Evolutionary conservation across 345 rosid genomes (phyloP).

Genomic region (Mangifera indica): DNA sequence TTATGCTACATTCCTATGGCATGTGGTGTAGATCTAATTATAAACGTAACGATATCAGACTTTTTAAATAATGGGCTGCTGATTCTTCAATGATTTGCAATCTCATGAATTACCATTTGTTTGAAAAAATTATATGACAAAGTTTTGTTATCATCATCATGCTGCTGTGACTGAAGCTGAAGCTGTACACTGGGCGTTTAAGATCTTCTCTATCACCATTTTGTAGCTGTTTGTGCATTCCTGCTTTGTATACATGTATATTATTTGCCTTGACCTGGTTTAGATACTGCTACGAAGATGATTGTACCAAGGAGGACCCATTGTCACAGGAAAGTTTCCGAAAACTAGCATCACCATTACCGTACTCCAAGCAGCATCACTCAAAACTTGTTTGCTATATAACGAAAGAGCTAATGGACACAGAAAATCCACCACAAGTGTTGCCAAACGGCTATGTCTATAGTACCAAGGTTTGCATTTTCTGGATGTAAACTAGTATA

Average conservation of each 20-base stretch:
- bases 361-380: constrained; percentile 93
- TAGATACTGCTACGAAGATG: constrained; percentile 78
- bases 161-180: neutral
- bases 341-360: constrained; percentile 77
- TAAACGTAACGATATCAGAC: neutral
- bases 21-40: neutral
- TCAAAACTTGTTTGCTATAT: constrained; percentile 97
- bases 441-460: constrained; percentile 94
- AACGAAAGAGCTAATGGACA: constrained; percentile 93
- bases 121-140: neutral
- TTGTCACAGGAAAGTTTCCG: constrained; percentile 90
- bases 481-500: neutral
- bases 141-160: neutral
- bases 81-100: neutral
- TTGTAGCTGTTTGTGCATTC: neutral
- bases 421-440: constrained; percentile 98
- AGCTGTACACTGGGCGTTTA: neutral
- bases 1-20: neutral
- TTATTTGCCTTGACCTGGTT: constrained; percentile 41
- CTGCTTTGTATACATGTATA: neutral
- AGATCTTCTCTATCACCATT: neutral
- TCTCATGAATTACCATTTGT: no score
- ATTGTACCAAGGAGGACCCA: constrained; percentile 95
- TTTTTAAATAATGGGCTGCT: neutral
- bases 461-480: constrained; percentile 73